phyloP scores from a whole-genome alignment of 208 protist genomes.

The Leishmania braziliensis region DNA sequence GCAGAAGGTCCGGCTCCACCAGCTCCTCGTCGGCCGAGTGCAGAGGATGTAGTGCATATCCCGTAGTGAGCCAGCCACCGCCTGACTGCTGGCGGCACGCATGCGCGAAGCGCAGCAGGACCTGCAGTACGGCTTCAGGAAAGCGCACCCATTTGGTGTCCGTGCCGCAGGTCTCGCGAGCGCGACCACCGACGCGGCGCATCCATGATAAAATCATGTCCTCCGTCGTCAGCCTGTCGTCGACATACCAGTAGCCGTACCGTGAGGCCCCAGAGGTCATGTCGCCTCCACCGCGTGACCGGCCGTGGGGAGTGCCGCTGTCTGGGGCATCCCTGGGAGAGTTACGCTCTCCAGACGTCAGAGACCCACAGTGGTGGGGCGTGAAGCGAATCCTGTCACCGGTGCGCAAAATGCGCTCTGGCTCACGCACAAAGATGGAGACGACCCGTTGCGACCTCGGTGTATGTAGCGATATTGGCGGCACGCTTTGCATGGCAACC shows the following conservation, averaged over 20 bases:
- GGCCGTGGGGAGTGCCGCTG: background rate
- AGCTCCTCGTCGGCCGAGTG: slow-evolving; percentile 24
- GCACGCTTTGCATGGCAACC: background rate
- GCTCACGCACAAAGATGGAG: slow-evolving; percentile 21
- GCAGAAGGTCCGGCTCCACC: slow-evolving; percentile 25
- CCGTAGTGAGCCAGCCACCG: slow-evolving; percentile 19
- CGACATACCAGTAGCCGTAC: slow-evolving; percentile 48
- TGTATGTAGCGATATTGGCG: background rate
- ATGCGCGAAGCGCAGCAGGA: slow-evolving; percentile 15
- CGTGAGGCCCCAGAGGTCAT: background rate
- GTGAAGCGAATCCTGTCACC: slow-evolving; percentile 47
- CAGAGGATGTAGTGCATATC: background rate
- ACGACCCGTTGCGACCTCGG: background rate
- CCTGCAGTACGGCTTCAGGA: slow-evolving; percentile 12
- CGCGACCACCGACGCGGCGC: slow-evolving; percentile 42
- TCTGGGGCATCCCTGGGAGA: background rate
- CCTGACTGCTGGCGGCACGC: slow-evolving; percentile 13
- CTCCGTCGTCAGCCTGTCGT: slow-evolving; percentile 40
- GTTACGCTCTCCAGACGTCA: slow-evolving; percentile 1
- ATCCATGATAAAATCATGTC: slow-evolving; percentile 59
- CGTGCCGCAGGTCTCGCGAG: slow-evolving; percentile 38
- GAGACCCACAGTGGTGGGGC: background rate
- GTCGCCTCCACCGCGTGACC: background rate
- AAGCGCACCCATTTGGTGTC: slow-evolving; percentile 56
- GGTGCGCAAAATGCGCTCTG: slow-evolving; percentile 33